Percentiles rank a stretch among this genome's conserved stretches.
phyloP scores from a whole-genome alignment of 257 asterid species.

The Rhazya stricta region DNA sequence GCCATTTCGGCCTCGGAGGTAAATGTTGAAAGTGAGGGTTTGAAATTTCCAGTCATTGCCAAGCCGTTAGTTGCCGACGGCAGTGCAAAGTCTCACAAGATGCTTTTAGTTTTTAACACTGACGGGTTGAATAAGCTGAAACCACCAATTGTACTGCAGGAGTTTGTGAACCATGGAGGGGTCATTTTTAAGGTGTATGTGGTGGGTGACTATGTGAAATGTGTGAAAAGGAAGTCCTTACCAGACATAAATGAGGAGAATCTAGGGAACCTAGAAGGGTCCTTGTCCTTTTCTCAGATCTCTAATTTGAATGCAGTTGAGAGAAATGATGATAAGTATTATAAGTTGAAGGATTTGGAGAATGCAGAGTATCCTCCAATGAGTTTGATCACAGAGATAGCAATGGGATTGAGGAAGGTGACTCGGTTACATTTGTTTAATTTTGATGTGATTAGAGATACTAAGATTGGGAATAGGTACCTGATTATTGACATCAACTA shows the following conservation, averaged over 20 bases:
- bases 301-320: constrained; percentile 44
- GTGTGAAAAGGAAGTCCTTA: constrained; percentile 68
- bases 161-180: constrained; percentile 73
- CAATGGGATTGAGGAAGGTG: constrained; percentile 48
- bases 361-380: constrained; percentile 63
- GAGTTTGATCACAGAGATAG: constrained; percentile 53
- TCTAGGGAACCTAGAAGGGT: constrained; percentile 37
- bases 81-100: constrained; percentile 68
- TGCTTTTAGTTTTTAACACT: constrained; percentile 50
- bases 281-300: constrained; percentile 52
- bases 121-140: constrained; percentile 60
- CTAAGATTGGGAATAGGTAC: constrained; percentile 51
- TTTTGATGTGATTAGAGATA: constrained; percentile 72
- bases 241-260: constrained; percentile 61
- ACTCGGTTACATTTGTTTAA: constrained; percentile 54
- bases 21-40: constrained; percentile 35
- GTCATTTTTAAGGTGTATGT: constrained; percentile 76
- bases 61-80: constrained; percentile 77
- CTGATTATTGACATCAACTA: constrained; percentile 72
- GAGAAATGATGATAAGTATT: constrained; percentile 42
- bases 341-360: constrained; percentile 51
- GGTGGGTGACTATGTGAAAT: constrained; percentile 66
- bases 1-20: constrained; percentile 33
- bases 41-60: constrained; percentile 66
- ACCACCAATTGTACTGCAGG: constrained; percentile 70